These are phyloP conservation scores for Plasmodium gallinaceum DNA, from an alignment of 169 alveolate species.

Conservation along the genomic window DNA sequence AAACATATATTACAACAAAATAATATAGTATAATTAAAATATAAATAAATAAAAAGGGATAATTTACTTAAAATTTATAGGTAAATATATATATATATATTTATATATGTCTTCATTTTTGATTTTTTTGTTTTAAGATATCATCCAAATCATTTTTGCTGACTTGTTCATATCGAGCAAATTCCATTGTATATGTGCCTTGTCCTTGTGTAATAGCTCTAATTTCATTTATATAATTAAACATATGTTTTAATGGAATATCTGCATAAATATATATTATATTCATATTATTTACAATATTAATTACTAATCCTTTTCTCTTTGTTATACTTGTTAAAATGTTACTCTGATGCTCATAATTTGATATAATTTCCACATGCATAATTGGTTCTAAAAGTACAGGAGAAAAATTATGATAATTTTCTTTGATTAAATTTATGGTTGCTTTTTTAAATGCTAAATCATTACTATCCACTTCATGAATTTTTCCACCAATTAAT, in stretches of 20 bases:
- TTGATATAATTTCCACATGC: conserved; percentile 94
- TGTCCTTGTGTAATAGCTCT: conserved; percentile 93
- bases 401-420: conserved; percentile 89
- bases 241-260: conserved; percentile 94
- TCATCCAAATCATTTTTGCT: conserved; percentile 86
- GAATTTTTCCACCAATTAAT: conserved; percentile 93
- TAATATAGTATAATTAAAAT: too few relatives aligned
- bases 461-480: conserved; percentile 95
- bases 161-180: conserved; percentile 86
- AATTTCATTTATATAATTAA: conserved; percentile 95
- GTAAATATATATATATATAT: background rate
- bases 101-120: conserved; percentile 21
- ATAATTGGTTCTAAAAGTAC: conserved; percentile 93
- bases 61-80: too few relatives aligned
- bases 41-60: too few relatives aligned
- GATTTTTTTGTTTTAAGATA: conserved; percentile 71
- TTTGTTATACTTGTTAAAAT: conserved; percentile 91
- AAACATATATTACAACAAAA: too few relatives aligned
- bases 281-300: conserved; percentile 89
- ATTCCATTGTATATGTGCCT: conserved; percentile 96
- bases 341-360: conserved; percentile 88
- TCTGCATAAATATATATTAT: conserved; percentile 91
- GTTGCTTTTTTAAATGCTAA: conserved; percentile 95
- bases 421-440: conserved; percentile 78
- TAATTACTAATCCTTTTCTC: conserved; percentile 93